Evolutionary conservation across 1,284 basidiomycete species (phyloP), one percentile per base, ranked within the genome.

Genomic region (Fomitopsis pinicola): DNA sequence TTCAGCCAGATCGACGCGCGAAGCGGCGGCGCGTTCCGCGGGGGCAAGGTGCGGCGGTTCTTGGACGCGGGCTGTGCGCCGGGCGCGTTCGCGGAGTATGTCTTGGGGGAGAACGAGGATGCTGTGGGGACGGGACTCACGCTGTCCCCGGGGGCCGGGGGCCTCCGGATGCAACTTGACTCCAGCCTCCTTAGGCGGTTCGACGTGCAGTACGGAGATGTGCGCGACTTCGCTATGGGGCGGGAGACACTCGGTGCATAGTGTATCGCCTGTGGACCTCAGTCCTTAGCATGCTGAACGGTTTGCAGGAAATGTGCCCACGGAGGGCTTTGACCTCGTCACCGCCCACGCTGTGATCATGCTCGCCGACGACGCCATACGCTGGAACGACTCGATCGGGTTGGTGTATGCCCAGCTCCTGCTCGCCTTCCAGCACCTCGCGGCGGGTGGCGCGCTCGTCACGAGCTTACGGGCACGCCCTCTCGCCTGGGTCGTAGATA

Each of bases 81-180:
- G 9, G 62, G 66, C 30, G 66, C 64, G 10, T 65, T 67, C 46
- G 62, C 64, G 12, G 58, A 55, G 48, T 67, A 61, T 62, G 22
- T 64, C 5, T 33, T 67, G 12, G 22, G 30, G 22, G 28, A 54
- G 54, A 67, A 67, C 38, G 42, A 38, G 12, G 45, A 45, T 42
- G 59, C 64, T 9, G 15, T n/a, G 14, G 66, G 66, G 5, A 42
- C 63, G 9, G 66, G 64, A 3, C 60, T 67, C 57, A 65, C 62
- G 10, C 45, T 46, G n/a, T 26, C 19, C 22, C 45, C 45, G 45
- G 45, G 9, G 12, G 54, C 40, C 17, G n/a, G 33, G n/a, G 36
- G 22, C 40, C 17, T 42, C 40, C 54, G 36, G 26, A 14, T 59
- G 63, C n/a, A 52, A 36, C n/a, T 59, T 55, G 35, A 36, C 15